phyloP scores from a whole-genome alignment of 176 grass and related monocot species.

The Triticum monococcum region DNA sequence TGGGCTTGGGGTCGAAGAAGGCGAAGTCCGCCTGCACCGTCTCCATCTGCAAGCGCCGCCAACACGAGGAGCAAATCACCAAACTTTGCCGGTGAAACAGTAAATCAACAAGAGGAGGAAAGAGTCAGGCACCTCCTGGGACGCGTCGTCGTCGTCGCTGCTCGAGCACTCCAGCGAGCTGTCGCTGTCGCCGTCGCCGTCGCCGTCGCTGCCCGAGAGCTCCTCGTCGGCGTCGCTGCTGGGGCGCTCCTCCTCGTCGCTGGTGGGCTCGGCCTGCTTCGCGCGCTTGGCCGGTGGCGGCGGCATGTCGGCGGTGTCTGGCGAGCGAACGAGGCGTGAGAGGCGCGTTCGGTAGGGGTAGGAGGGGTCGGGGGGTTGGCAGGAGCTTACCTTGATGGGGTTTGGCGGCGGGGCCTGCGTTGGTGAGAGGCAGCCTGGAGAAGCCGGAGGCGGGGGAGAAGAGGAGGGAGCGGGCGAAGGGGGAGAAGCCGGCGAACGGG shows the following conservation, averaged over 20 bases:
- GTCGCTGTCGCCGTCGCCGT: background rate
- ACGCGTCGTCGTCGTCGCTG: slow-evolving; percentile 20
- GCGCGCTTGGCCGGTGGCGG: slow-evolving; percentile 27
- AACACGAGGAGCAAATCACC: slow-evolving; percentile 1
- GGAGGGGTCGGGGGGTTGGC: background rate
- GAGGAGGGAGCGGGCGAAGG: slow-evolving; percentile 57
- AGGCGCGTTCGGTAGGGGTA: background rate
- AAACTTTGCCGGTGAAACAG: background rate
- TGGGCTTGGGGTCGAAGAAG: slow-evolving; percentile 88
- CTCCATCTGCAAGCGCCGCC: slow-evolving; percentile 1
- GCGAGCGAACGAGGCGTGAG: background rate
- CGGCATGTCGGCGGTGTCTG: slow-evolving; percentile 8
- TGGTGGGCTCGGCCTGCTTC: slow-evolving; percentile 32
- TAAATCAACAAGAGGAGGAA: background rate
- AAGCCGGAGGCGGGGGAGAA: slow-evolving; percentile 39
- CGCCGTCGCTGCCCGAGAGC: background rate
- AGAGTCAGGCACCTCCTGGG: slow-evolving; percentile 25
- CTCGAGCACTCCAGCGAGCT: background rate
- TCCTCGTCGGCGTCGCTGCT: background rate
- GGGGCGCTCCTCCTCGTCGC: slow-evolving; percentile 24
- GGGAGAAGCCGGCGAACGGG: slow-evolving; percentile 54
- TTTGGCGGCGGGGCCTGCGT: background rate
- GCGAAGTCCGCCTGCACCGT: slow-evolving; percentile 87
- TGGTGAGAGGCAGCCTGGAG: background rate
- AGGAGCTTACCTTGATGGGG: slow-evolving; percentile 3